Percentiles rank a stretch among this genome's conserved stretches.
These are phyloP conservation scores for Suhomyces taliae DNA, from an alignment of 1,139 yeast species.

Conservation along the genomic window DNA sequence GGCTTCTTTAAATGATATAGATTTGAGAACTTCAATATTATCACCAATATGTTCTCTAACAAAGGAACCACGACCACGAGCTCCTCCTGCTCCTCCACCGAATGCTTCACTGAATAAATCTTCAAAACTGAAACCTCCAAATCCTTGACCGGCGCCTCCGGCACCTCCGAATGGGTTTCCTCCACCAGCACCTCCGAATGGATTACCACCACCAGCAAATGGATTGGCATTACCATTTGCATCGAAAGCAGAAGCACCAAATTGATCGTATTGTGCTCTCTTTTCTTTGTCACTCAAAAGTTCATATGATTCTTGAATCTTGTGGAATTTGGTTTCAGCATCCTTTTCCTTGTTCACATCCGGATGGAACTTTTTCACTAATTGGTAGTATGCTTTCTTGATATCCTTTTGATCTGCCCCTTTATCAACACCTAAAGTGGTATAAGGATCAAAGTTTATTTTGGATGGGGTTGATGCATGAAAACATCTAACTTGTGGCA, in stretches of 20 bases:
- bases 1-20: slow-evolving; percentile 81
- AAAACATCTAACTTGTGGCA: slow-evolving; percentile 19
- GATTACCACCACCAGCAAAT: slow-evolving; percentile 46
- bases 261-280: slow-evolving; percentile 87
- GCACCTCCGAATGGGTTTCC: slow-evolving; percentile 34
- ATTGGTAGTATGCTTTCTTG: slow-evolving; percentile 88
- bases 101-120: slow-evolving; percentile 84
- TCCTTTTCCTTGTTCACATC: slow-evolving; percentile 91
- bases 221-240: slow-evolving; percentile 61
- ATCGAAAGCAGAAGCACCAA: slow-evolving; percentile 85
- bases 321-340: slow-evolving; percentile 87
- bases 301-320: slow-evolving; percentile 92
- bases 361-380: slow-evolving; percentile 94
- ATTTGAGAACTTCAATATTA: slow-evolving; percentile 76
- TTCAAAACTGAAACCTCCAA: slow-evolving; percentile 70
- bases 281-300: slow-evolving; percentile 83
- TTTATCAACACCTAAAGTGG: slow-evolving; percentile 73
- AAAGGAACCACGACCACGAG: slow-evolving; percentile 39
- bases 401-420: slow-evolving; percentile 78
- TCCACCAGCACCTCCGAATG: slow-evolving; percentile 43
- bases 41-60: slow-evolving; percentile 86
- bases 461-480: slow-evolving; percentile 23
- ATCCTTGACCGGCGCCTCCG: slow-evolving; percentile 44
- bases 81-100: slow-evolving; percentile 41
- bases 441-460: slow-evolving; percentile 73